Evolutionary conservation across 805 yeast species (phyloP).

Genomic region (Komagataella kurtzmanii): DNA sequence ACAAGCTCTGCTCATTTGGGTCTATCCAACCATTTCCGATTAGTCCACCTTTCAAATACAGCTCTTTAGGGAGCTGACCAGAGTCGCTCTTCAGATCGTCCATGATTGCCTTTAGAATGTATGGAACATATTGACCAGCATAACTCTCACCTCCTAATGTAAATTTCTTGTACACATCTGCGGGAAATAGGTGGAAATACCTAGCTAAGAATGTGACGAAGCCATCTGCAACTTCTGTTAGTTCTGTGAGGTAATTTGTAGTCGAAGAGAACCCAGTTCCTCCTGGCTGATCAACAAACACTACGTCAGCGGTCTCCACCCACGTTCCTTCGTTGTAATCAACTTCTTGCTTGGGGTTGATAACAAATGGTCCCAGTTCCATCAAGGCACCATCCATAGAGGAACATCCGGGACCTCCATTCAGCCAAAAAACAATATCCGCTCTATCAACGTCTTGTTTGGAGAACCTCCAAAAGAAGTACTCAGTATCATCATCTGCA

Average conservation of each 20-base stretch:
- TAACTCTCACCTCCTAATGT: conserved; percentile 89
- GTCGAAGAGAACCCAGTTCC: conserved; percentile 84
- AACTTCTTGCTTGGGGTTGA: conserved; percentile 29
- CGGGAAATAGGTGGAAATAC: conserved; percentile 20
- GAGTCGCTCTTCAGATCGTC: conserved; percentile 23
- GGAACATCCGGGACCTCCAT: conserved; percentile 98
- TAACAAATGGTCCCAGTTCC: conserved; percentile 83
- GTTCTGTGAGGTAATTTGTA: conserved; percentile 37
- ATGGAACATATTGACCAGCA: conserved; percentile 95
- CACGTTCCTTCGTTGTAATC: conserved; percentile 63
- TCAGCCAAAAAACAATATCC: conserved; percentile 66
- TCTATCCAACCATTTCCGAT: conserved; percentile 95
- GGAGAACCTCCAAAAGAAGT: conserved; percentile 69
- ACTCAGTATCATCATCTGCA: conserved; percentile 36
- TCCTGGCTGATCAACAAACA: conserved; percentile 89
- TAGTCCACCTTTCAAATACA: conserved; percentile 49
- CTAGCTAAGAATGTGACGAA: conserved; percentile 52
- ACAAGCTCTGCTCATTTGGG: conserved; percentile 72
- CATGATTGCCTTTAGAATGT: conserved; percentile 54
- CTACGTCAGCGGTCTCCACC: conserved; percentile 65
- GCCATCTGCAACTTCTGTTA: conserved; percentile 44
- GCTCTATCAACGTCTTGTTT: conserved; percentile 9
- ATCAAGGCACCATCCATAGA: conserved; percentile 94
- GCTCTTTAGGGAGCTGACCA: conserved; percentile 1
- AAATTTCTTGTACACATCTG: conserved; percentile 34